phyloP scores from a whole-genome alignment of 2,329 filamentous ascomycete genomes.

The Periconia sp. region DNA sequence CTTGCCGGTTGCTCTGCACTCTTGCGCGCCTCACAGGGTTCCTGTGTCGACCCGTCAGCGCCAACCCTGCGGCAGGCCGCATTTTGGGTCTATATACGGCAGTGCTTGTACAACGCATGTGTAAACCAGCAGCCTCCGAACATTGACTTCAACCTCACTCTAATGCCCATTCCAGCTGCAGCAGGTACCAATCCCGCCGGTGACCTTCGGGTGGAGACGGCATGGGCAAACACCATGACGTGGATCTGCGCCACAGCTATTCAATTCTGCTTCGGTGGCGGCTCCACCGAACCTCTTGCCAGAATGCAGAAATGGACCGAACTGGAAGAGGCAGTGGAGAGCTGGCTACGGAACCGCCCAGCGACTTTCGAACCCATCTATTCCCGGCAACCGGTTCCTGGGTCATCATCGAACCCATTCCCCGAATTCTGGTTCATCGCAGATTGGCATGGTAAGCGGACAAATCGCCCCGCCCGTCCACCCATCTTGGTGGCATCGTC shows the following conservation, averaged over 20 bases:
- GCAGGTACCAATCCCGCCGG: conserved; percentile 24
- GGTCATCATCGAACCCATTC: conserved; percentile 18
- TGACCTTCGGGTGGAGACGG: conserved; percentile 29
- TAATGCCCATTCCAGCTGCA: conserved; percentile 24
- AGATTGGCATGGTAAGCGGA: conserved; percentile 30
- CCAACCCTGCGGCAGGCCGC: conserved; percentile 34
- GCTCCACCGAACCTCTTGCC: conserved; percentile 6
- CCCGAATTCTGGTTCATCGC: conserved; percentile 29
- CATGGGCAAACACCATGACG: conserved; percentile 36
- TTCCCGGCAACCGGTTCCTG: conserved; percentile 13
- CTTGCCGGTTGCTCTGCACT: conserved; percentile 33
- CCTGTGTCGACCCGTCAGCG: conserved; percentile 31
- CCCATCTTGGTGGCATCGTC: no score
- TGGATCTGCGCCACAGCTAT: conserved; percentile 32
- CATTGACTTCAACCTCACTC: conserved; percentile 27
- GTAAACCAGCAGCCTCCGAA: conserved; percentile 34
- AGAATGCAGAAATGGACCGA: conserved; percentile 22
- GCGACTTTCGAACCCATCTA: conserved; percentile 32
- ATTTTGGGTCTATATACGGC: conserved; percentile 37
- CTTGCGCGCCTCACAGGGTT: conserved; percentile 29
- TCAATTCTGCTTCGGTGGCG: conserved; percentile 31
- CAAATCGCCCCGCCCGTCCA: no score
- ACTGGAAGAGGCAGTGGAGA: conserved; percentile 23
- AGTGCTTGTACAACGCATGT: conserved; percentile 35
- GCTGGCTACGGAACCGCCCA: conserved; percentile 25